Evolutionary conservation across 2,329 filamentous ascomycete species (phyloP).

Genomic region (Kalaharituber pfeilii): DNA sequence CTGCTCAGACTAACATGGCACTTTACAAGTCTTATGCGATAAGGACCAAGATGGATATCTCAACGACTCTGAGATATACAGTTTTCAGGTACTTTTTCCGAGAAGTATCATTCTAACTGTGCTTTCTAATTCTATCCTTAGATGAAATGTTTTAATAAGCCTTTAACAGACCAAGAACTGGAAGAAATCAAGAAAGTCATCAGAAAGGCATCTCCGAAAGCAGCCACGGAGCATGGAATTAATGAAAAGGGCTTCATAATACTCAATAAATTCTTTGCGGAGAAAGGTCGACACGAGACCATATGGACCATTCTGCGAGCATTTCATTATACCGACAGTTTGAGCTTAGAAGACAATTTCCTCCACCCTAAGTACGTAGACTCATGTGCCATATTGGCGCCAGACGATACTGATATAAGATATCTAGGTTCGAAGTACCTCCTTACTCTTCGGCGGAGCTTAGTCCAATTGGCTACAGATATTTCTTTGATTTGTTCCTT

Average conservation of each 20-base stretch:
- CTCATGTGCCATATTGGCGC: neutral
- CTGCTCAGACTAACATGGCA: conserved; percentile 1
- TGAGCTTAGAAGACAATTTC: conserved; percentile 80
- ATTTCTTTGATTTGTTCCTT: conserved; percentile 92
- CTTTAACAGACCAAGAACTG: conserved; percentile 62
- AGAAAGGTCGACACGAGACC: conserved; percentile 93
- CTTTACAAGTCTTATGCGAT: conserved; percentile 47
- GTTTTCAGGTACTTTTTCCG: conserved; percentile 49
- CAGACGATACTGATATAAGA: neutral
- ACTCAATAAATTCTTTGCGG: conserved; percentile 87
- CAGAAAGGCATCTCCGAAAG: conserved; percentile 46
- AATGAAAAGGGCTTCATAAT: conserved; percentile 70
- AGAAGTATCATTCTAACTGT: neutral
- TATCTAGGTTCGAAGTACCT: conserved; percentile 57
- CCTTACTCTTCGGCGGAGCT: conserved; percentile 84
- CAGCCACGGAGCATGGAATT: conserved; percentile 52
- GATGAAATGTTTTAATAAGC: conserved; percentile 74
- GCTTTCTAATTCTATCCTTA: neutral
- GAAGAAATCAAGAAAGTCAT: conserved; percentile 84
- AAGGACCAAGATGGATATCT: conserved; percentile 89
- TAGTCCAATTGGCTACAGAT: conserved; percentile 83
- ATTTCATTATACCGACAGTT: conserved; percentile 89
- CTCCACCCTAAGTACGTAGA: conserved; percentile 51
- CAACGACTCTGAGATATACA: conserved; percentile 75
- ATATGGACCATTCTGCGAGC: conserved; percentile 94